Evolutionary conservation across 1,139 yeast genomes (phyloP).

Genomic region (Lizanozyma gosingica): DNA sequence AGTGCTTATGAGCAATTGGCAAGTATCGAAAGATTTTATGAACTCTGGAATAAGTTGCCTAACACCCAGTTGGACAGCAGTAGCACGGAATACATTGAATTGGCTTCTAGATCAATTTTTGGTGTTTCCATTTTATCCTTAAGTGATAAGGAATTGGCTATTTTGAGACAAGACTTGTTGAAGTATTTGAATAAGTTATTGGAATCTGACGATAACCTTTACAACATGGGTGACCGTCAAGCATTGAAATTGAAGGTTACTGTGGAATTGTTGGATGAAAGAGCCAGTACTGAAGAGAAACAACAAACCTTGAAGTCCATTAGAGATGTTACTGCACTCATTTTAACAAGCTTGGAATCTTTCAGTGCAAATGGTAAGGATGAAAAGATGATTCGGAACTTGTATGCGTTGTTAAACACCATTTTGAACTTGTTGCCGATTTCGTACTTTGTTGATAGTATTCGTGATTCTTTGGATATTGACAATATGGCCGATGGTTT

Average conservation of each 20-base stretch:
- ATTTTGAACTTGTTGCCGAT: slow-evolving; percentile 69
- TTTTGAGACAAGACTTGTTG: slow-evolving; percentile 44
- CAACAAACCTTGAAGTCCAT: slow-evolving; percentile 30
- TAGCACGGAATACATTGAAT: slow-evolving; percentile 25
- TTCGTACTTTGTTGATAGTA: slow-evolving; percentile 57
- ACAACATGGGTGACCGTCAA: neutral
- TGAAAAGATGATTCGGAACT: slow-evolving; percentile 15
- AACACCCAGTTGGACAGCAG: slow-evolving; percentile 25
- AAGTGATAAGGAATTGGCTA: slow-evolving; percentile 38
- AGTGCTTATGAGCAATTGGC: slow-evolving; percentile 58
- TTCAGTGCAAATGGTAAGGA: slow-evolving; percentile 11
- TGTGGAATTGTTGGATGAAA: slow-evolving; percentile 42
- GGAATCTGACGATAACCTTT: neutral
- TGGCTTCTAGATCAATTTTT: slow-evolving; percentile 52
- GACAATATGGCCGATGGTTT: slow-evolving; percentile 28
- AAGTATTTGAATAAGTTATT: slow-evolving; percentile 21
- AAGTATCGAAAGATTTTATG: slow-evolving; percentile 48
- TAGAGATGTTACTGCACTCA: slow-evolving; percentile 31
- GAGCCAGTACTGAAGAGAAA: slow-evolving; percentile 19
- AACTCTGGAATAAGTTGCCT: slow-evolving; percentile 48
- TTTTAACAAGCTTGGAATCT: slow-evolving; percentile 27
- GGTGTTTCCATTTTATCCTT: slow-evolving; percentile 51
- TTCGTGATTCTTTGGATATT: slow-evolving; percentile 46
- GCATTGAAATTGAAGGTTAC: slow-evolving; percentile 52
- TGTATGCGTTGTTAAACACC: slow-evolving; percentile 46